Percentiles rank a stretch among this genome's conserved stretches.
Conservation (phyloP, 163 green algal species). For the Chlamydomonas reinhardtii region DNA sequence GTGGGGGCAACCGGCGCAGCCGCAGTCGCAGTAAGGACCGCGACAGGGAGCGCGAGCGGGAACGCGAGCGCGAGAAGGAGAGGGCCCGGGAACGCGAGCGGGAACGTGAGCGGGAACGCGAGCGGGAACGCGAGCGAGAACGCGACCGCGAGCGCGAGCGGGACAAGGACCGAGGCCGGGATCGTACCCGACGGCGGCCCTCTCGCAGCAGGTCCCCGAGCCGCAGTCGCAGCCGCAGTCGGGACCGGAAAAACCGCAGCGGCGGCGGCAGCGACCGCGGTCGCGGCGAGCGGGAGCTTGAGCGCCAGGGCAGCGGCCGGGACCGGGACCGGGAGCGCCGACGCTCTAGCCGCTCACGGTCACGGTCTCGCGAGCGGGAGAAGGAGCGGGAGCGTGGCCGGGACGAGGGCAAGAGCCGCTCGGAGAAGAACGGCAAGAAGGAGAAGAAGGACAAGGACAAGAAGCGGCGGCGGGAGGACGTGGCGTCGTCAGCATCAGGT, state of each 20-base stretch:
- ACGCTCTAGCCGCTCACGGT: background rate
- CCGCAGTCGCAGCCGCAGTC: background rate
- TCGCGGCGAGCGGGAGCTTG: background rate
- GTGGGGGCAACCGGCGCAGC: background rate
- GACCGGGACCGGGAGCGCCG: background rate
- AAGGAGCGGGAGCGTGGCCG: background rate
- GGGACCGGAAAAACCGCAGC: background rate
- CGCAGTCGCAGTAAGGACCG: background rate
- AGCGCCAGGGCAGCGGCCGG: background rate
- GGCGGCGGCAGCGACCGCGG: background rate
- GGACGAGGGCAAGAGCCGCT: background rate
- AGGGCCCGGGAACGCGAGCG: too few species aligned
- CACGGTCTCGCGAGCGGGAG: background rate
- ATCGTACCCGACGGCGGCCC: too few species aligned
- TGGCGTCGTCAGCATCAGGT: background rate
- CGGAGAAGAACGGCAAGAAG: background rate
- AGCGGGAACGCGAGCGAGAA: background rate
- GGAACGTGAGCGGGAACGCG: background rate
- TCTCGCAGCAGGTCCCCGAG: background rate
- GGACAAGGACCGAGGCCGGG: background rate
- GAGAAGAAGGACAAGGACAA: constrained; percentile 8
- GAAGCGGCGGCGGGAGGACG: constrained; percentile 9
- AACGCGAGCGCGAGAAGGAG: too few species aligned
- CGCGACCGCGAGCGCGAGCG: background rate
- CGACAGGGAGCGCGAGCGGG: background rate